Base-by-base conservation (phyloP, 2,329 filamentous ascomycete species). In the Aspergillus brunneoviolaceus region DNA sequence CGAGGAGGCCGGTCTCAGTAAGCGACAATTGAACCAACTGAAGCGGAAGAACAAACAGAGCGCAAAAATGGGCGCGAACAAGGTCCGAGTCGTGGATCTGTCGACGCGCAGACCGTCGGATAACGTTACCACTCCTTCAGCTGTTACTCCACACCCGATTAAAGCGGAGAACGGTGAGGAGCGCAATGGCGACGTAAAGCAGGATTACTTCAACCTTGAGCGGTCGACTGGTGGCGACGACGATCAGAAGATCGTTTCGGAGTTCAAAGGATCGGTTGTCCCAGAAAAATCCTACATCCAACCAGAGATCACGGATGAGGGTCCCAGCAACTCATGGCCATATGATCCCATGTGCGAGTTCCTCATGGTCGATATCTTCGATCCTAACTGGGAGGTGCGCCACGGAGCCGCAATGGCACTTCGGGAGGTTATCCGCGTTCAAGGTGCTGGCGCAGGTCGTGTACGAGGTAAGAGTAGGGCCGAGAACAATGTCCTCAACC, bases 371-470 rank as follows among this genome's bases (percentile, higher is more conserved):
- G 95, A 99, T 72, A 83, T 99, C 1, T 98, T 99, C 68, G 94
- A 99, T 72, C 82, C 90, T 2, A 88, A 89, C 51, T 99, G 95
- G 96, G 95, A 99, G 76, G 92, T 93, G 7, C 89, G 95, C 16
- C 95, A 99, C 74, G 95, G 95, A 69, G 95, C 96, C 58, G 93
- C 95, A 14, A 95, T 99, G 89, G 95, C 92, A 11, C 81, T 99
- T 42, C 87, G 95, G 70, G 95, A 99, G 76, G 87, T 99, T 19
- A 83, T 97, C 55, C 88, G 94, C 63, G 90, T 92, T n/a, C 95
- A 99, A 71, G 95, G 95, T 49, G 86, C 82, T 55, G 95, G 94
- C 59, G 94, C 95, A 59, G 96, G 95, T 42, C 88, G 94, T 55
- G 74, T 87, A 59, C 86, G 84, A 62, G 89, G 87, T 61, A 94